phyloP scores from a whole-genome alignment of 202 grass and related monocot species.

The Eragrostis tef region DNA sequence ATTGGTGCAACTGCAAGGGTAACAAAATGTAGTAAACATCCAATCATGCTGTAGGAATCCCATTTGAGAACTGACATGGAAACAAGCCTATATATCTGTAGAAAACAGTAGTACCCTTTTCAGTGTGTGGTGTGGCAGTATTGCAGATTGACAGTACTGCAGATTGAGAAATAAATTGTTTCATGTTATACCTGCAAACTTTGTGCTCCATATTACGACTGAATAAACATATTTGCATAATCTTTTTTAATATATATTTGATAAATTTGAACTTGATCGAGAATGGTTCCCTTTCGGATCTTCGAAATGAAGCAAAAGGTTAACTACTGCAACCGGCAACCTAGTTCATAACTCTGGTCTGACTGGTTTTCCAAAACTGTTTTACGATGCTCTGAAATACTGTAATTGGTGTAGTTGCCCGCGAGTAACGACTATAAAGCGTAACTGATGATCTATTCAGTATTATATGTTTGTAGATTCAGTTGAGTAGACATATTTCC shows the following conservation, averaged over 20 bases:
- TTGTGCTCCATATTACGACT: conserved; percentile 11
- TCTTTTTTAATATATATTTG: neutral
- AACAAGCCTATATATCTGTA: conserved; percentile 7
- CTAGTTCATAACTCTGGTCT: conserved; percentile 15
- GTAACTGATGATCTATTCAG: neutral
- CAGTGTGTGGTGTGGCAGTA: conserved; percentile 17
- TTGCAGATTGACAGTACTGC: no score
- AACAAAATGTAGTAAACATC: conserved; percentile 22
- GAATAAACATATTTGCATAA: neutral
- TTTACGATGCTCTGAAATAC: neutral
- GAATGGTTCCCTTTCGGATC: conserved; percentile 12
- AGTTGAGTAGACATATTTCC: neutral
- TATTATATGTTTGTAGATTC: neutral
- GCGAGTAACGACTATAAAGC: neutral
- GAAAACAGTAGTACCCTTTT: conserved; percentile 12
- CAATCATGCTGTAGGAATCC: neutral
- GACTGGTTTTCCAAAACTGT: conserved; percentile 17
- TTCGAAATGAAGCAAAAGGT: neutral
- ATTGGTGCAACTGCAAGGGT: neutral
- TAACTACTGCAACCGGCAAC: conserved; percentile 6
- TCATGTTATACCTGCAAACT: conserved; percentile 4
- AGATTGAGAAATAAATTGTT: conserved; percentile 11
- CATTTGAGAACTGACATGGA: conserved; percentile 24
- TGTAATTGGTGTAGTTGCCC: neutral
- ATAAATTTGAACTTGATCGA: neutral